Conservation (phyloP, 2,329 filamentous ascomycete genomes). For the Botrytis deweyae region DNA sequence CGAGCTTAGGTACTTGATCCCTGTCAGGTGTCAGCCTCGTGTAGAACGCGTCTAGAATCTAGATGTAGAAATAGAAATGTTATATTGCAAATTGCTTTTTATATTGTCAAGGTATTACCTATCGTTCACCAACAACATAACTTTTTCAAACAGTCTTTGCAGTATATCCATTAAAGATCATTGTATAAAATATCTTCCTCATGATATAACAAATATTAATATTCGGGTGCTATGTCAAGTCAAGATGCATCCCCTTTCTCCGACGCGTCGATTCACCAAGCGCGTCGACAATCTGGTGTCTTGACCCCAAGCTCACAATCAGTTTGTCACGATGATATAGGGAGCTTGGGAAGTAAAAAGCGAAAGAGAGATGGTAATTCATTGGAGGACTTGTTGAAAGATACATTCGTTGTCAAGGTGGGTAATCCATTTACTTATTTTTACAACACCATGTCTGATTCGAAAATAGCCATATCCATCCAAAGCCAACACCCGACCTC, state of each 20-base stretch:
- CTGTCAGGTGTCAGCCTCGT: neutral
- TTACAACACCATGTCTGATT: constrained; percentile 23
- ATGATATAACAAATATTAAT: constrained; percentile 36
- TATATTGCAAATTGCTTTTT: neutral
- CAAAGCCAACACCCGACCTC: constrained; percentile 52
- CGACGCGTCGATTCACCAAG: constrained; percentile 34
- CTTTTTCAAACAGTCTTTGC: constrained; percentile 11
- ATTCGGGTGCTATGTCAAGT: constrained; percentile 38
- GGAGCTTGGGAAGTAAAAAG: constrained; percentile 33
- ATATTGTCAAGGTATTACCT: neutral
- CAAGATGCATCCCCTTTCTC: constrained; percentile 33
- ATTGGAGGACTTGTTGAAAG: constrained; percentile 38
- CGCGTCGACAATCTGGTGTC: constrained; percentile 35
- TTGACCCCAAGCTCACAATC: constrained; percentile 38
- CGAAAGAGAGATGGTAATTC: constrained; percentile 39
- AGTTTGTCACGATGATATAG: constrained; percentile 29
- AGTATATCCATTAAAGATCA: constrained; percentile 20
- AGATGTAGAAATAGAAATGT: constrained; percentile 1
- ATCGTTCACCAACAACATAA: constrained; percentile 9
- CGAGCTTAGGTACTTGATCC: neutral
- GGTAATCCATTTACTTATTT: constrained; percentile 20
- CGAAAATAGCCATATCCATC: constrained; percentile 54
- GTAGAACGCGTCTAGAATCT: constrained; percentile 2
- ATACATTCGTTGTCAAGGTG: constrained; percentile 41
- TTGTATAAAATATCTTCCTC: constrained; percentile 29